Evolutionary conservation across 2,329 filamentous ascomycete genomes (phyloP).

Genomic region (Apiospora sp.): DNA sequence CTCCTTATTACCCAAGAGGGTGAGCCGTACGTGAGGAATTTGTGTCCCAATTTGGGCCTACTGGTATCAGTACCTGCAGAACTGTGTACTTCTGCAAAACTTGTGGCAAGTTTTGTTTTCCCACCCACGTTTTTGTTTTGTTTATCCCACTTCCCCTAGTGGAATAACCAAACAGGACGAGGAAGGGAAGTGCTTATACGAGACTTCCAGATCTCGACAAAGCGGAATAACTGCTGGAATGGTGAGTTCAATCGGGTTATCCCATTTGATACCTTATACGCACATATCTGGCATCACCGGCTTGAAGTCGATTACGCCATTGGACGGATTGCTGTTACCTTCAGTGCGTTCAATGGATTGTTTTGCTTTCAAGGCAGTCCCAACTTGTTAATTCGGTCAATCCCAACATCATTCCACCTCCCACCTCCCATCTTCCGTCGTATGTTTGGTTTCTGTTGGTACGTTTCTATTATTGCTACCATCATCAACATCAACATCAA

Average conservation of each 20-base stretch:
- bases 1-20: no score
- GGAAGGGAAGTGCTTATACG: not conserved
- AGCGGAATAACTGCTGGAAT: not conserved
- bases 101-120: not conserved
- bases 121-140: not conserved
- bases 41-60: not conserved
- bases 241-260: not conserved
- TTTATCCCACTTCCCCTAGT: not conserved
- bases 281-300: not conserved
- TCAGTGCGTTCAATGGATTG: not conserved
- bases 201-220: not conserved
- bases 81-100: not conserved
- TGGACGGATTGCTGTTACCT: no score
- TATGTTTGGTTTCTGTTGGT: no score
- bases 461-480: no score
- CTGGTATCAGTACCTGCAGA: not conserved
- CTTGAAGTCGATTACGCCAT: not conserved
- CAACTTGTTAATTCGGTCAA: not conserved
- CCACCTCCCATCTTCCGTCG: not conserved
- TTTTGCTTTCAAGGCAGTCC: not conserved
- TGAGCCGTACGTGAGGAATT: not conserved
- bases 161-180: not conserved
- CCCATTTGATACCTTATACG: not conserved
- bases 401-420: not conserved
- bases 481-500: not conserved